Evolutionary conservation across 2,329 filamentous ascomycete genomes (phyloP).

Genomic region (Fusarium anguioides): DNA sequence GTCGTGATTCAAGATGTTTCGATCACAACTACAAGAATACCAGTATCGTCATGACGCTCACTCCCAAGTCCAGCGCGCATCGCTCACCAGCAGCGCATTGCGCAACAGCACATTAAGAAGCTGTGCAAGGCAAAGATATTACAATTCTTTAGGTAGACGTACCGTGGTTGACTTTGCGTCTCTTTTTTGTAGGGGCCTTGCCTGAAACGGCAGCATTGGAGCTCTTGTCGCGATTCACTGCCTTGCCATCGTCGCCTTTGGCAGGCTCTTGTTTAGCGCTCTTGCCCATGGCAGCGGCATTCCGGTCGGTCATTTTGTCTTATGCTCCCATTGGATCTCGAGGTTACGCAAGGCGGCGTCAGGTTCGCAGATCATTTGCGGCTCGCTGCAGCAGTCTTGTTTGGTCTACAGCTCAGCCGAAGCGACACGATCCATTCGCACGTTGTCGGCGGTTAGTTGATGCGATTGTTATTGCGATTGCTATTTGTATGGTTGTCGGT

Average conservation of each 20-base stretch:
- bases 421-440: conserved; percentile 43
- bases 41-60: conserved; percentile 21
- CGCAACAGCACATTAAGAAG: not conserved
- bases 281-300: conserved; percentile 49
- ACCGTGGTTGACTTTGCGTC: conserved; percentile 92
- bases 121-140: not conserved
- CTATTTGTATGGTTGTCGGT: conserved; percentile 28
- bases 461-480: conserved; percentile 35
- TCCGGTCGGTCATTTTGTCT: conserved; percentile 50
- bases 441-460: conserved; percentile 28
- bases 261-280: conserved; percentile 45
- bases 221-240: conserved; percentile 47
- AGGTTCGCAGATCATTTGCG: conserved; percentile 49
- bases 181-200: conserved; percentile 81
- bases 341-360: conserved; percentile 49
- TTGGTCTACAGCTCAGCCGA: conserved; percentile 42
- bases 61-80: conserved; percentile 9
- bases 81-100: conserved; percentile 10
- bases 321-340: conserved; percentile 50
- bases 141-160: conserved; percentile 54
- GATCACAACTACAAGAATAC: conserved; percentile 26
- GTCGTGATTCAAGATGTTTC: conserved; percentile 15
- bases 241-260: conserved; percentile 46
- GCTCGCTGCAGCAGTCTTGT: conserved; percentile 45
- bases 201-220: conserved; percentile 40